A percentile compares a stretch with the other conserved stretches of the same genome.
Conservation (phyloP, 164 flowering plant genomes). For the Buxus sempervirens region DNA sequence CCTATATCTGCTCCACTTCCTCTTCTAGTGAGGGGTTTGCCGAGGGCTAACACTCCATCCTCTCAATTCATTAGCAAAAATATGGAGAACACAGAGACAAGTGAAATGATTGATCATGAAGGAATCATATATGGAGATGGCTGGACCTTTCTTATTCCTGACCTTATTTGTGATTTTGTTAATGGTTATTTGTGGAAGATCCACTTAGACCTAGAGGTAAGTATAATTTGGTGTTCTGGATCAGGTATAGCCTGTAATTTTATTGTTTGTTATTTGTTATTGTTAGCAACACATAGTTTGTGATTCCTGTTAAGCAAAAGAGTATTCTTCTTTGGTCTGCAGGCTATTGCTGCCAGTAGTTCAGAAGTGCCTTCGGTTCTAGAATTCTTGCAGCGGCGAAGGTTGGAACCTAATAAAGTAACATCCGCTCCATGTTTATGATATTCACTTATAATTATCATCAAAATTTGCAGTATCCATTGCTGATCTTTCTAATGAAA, state of each 20-base stretch:
- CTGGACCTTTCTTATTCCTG: slow-evolving; percentile 87
- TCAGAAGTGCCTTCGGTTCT: slow-evolving; percentile 77
- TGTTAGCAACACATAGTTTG: too few relatives aligned
- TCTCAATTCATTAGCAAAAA: slow-evolving; percentile 32
- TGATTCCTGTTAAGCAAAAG: neutral
- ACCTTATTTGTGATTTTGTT: slow-evolving; percentile 69
- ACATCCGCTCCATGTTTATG: neutral
- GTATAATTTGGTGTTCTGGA: slow-evolving; percentile 2
- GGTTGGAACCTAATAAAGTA: slow-evolving; percentile 76
- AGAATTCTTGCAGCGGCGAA: slow-evolving; percentile 88
- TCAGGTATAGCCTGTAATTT: too few relatives aligned
- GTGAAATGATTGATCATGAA: slow-evolving; percentile 35
- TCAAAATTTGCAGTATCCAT: too few relatives aligned
- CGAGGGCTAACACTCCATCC: slow-evolving; percentile 33
- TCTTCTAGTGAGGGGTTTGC: slow-evolving; percentile 59
- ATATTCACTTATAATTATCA: too few relatives aligned
- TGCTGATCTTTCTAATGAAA: neutral
- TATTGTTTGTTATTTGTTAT: neutral
- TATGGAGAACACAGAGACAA: slow-evolving; percentile 33
- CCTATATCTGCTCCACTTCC: slow-evolving; percentile 99
- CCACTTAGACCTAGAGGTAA: slow-evolving; percentile 81
- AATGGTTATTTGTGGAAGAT: slow-evolving; percentile 81
- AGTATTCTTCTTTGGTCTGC: slow-evolving; percentile 19
- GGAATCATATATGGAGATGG: slow-evolving; percentile 64
- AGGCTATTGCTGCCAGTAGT: slow-evolving; percentile 96